phyloP scores from a whole-genome alignment of 148 eudicot genomes.

The Rhododendron kiyosumense region DNA sequence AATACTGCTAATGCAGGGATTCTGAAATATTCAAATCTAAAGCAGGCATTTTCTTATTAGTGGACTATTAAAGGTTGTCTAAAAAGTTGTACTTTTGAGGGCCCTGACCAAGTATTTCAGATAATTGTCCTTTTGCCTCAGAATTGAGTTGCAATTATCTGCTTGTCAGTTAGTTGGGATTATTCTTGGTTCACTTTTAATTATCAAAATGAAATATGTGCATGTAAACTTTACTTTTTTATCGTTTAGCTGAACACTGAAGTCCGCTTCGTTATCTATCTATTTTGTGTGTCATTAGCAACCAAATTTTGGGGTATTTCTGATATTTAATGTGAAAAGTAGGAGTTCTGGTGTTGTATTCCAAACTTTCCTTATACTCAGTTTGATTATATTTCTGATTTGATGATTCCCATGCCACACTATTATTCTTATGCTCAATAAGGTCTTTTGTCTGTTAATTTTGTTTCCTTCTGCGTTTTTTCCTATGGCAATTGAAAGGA shows the following conservation, averaged over 20 bases:
- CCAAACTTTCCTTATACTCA: not conserved
- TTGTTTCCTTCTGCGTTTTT: not conserved
- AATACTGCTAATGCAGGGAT: not conserved
- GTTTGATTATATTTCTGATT: not conserved
- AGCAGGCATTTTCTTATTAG: not conserved
- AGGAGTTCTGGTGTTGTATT: not conserved
- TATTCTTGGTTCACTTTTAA: not conserved
- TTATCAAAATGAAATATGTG: not conserved
- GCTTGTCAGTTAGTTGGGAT: not conserved
- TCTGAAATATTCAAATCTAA: not conserved
- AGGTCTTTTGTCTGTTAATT: not conserved
- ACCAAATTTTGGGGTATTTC: not conserved
- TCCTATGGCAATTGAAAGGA: conserved; percentile 37
- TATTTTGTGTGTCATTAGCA: not conserved
- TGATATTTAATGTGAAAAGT: not conserved
- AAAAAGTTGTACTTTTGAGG: not conserved
- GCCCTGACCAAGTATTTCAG: not conserved
- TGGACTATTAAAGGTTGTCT: not conserved
- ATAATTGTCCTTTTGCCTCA: not conserved
- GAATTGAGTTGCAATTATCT: not conserved
- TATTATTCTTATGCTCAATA: not conserved
- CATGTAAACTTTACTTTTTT: not conserved
- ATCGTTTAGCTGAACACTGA: not conserved
- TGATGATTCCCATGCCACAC: not conserved
- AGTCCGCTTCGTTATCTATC: not conserved